Percentiles rank a stretch among this genome's conserved stretches.
Evolutionary conservation across 441 rosid genomes (phyloP).

Genomic region (Gossypium laxum): DNA sequence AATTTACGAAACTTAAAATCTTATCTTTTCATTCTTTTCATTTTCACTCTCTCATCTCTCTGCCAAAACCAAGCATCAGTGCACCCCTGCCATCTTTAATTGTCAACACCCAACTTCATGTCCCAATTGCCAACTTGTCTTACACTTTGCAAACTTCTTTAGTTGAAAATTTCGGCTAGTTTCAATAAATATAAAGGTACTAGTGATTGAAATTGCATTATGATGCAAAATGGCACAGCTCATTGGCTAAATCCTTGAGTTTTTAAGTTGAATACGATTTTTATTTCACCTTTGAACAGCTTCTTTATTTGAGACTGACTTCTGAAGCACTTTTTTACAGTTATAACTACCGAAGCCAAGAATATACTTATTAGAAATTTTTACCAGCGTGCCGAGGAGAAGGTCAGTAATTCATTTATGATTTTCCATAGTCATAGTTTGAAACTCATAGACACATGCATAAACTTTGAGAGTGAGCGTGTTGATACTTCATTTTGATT

Average conservation of each 20-base stretch:
- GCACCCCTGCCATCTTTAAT: no score
- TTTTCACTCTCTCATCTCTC: no score
- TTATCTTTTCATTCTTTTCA: no score
- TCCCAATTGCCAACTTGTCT: no score
- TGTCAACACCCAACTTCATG: no score
- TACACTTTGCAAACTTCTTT: no score
- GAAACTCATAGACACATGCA: not conserved
- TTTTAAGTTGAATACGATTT: not conserved
- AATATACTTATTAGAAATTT: conserved; percentile 63
- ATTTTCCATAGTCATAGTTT: not conserved
- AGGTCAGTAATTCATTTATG: conserved; percentile 29
- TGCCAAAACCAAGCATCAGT: no score
- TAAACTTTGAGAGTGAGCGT: not conserved
- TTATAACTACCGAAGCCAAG: conserved; percentile 59
- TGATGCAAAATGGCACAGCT: not conserved
- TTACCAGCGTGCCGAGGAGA: conserved; percentile 60
- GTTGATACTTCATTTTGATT: not conserved
- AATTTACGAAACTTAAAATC: no score
- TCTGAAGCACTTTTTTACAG: conserved; percentile 26
- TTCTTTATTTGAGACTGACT: conserved; percentile 4
- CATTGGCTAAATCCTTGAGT: not conserved
- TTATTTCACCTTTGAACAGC: not conserved
- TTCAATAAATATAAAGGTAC: not conserved
- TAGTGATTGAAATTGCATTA: not conserved
- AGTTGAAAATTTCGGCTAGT: not conserved